Evolutionary conservation across 345 rosid species (phyloP), one percentile per base, ranked within the genome.

Genomic region (Heritiera fomes): DNA sequence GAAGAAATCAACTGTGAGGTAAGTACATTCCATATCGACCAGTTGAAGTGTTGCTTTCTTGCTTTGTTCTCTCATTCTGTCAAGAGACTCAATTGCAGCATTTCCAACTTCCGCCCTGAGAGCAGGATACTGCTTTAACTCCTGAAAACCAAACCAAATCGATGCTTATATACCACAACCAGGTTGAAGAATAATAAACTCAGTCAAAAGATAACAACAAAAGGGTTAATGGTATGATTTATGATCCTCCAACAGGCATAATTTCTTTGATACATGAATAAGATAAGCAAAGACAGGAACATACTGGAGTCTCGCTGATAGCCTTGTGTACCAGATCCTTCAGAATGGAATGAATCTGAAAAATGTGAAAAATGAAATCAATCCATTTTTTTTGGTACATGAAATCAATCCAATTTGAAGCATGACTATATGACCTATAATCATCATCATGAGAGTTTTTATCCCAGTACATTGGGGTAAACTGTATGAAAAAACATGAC

Each of bases 271-370:
- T 17, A 71, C 15, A 18, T 71, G 45, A 14, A 71, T 11, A 70
- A 75, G 5, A 7, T 47, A 55, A 28, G 85, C 32, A 70, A 73
- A 46, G 32, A 60, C 32, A 78, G 79, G 74, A 80, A 88, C 95
- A 40, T 89, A 96, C 99, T 50, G 75, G 84, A 73, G 98, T 97
- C 86, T 94, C 98, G 71, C 82, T 88, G 79, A 93, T 88, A 73
- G 99, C 89, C 91, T 90, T 97, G 93, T 97, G 98, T 80, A 97
- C 92, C 78, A 97, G 85, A 64, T 97, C 99, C 91, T 94, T 97
- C 87, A 97, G 87, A 75, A 97, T 74, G 45, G 88, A 87, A 86
- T 97, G 99, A 84, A 97, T 93, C 99, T 96, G 85, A 32, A 80
- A 62, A 68, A 34, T n/a, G 64, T 59, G 58, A 71, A 17, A 80